Percentiles rank a stretch among this genome's conserved stretches.
These are phyloP conservation scores for Arctostaphylos glauca DNA, from an alignment of 148 eudicot genomes.

Conservation along the genomic window DNA sequence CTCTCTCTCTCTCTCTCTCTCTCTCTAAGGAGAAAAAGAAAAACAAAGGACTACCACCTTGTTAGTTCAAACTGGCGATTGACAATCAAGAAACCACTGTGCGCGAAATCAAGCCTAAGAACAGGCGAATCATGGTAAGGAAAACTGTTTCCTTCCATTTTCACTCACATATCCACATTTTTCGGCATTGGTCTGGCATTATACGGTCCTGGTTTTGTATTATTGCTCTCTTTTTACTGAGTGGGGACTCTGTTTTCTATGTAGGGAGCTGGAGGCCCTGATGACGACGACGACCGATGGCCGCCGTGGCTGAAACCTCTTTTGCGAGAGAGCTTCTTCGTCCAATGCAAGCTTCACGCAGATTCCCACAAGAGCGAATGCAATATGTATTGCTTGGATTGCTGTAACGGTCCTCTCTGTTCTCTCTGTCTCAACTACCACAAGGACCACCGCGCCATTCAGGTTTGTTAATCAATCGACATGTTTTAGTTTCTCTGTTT, in stretches of 20 bases:
- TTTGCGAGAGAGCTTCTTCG: slow-evolving; percentile 55
- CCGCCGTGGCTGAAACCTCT: slow-evolving; percentile 77
- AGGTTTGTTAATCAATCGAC: slow-evolving; percentile 37
- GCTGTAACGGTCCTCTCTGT: slow-evolving; percentile 71
- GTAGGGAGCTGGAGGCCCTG: slow-evolving; percentile 63
- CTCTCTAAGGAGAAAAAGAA: neutral
- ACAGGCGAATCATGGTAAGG: slow-evolving; percentile 68
- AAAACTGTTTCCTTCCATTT: neutral
- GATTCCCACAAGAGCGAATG: slow-evolving; percentile 81
- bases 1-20: neutral
- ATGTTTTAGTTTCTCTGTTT: neutral
- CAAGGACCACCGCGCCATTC: slow-evolving; percentile 67
- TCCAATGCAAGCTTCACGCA: slow-evolving; percentile 62
- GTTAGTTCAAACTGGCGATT: slow-evolving; percentile 65
- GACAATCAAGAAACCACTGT: slow-evolving; percentile 57
- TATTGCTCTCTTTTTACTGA: neutral
- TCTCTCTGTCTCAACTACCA: slow-evolving; percentile 66
- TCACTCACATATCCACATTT: neutral
- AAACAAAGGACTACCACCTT: slow-evolving; percentile 4
- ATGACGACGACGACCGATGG: slow-evolving; percentile 67
- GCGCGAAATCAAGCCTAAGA: slow-evolving; percentile 71
- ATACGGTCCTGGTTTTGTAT: neutral
- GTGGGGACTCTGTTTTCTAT: neutral
- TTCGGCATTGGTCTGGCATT: neutral
- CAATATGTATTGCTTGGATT: slow-evolving; percentile 88